phyloP scores from a whole-genome alignment of 1,284 basidiomycete species.

The Agaricales sp. region DNA sequence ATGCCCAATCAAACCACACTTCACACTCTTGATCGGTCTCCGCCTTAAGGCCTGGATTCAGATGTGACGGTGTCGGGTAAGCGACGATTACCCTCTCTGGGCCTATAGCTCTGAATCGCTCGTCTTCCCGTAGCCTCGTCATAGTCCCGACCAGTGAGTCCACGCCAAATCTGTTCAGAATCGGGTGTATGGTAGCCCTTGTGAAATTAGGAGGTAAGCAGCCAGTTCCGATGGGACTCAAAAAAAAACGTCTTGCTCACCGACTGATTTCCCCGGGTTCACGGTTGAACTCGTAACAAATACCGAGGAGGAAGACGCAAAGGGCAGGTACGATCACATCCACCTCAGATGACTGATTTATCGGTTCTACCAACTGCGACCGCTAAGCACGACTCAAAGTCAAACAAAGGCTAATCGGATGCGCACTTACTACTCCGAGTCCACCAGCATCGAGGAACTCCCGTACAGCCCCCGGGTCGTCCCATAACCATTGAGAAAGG shows the following conservation, averaged over 20 bases:
- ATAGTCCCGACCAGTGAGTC: conserved; percentile 88
- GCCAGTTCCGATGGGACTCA: neutral
- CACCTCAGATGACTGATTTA: conserved; percentile 81
- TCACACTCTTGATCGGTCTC: conserved; percentile 61
- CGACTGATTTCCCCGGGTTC: conserved; percentile 88
- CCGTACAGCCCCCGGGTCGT: conserved; percentile 79
- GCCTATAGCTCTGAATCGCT: conserved; percentile 81
- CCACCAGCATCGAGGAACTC: conserved; percentile 90
- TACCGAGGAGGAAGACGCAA: conserved; percentile 85
- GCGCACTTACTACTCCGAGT: conserved; percentile 69
- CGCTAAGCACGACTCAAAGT: conserved; percentile 5
- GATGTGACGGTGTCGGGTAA: conserved; percentile 29
- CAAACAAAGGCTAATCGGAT: conserved; percentile 1
- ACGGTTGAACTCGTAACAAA: conserved; percentile 92
- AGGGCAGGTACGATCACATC: conserved; percentile 87
- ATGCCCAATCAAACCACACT: conserved; percentile 97
- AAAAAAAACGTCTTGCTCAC: conserved; percentile 24
- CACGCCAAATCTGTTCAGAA: conserved; percentile 76
- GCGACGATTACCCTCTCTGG: conserved; percentile 64
- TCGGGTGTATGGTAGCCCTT: conserved; percentile 79
- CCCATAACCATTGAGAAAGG: conserved; percentile 93
- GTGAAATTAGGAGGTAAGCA: neutral
- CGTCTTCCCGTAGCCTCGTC: conserved; percentile 80
- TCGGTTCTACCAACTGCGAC: conserved; percentile 80
- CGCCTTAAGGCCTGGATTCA: conserved; percentile 25